Base-by-base conservation (phyloP, 2,329 filamentous ascomycete genomes). In the Niveomyces coronatus region DNA sequence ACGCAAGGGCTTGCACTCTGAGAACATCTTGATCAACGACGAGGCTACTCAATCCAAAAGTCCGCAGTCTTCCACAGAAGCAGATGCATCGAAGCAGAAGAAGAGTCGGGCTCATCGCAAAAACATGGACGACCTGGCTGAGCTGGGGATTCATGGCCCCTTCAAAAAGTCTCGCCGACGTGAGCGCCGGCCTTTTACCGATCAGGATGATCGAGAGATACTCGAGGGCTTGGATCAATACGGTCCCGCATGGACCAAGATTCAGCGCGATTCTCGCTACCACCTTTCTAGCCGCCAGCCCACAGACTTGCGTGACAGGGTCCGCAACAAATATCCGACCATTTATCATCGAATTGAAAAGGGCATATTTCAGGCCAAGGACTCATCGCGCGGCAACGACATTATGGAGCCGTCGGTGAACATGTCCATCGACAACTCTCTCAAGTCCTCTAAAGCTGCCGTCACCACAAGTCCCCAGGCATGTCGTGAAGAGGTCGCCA, bases 171-270 rank as follows among this genome's bases (percentile, higher is more conserved):
- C 76, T 0, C 64, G 68, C 33, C 68, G 77, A 19, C 69, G 77
- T 16, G 72, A 76, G 50, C 63, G 76, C 33, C 64, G 71, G 4
- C 69, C 73, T 1, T 82, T 80, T 45, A 75, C 74, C 0, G 71
- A 75, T 19, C 66, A 76, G 45, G 77, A 82, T 42, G 77, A 82
- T 48, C 61, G 60, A 20, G 71, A 77, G 45, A 81, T 81, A 31
- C 59, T 79, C 1, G 62, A 72, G 42, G 77, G 77, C 0, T 68
- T 79, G 26, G 61, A 74, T 27, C 51, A 65, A 4, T 78, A 79
- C 49, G 76, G 76, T 1, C 72, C 76, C 8, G 68, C 74, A 8
- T 81, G 77, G 76, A 78, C 75, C 36, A 74, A 71, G 52, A 81
- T 81, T 15, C 75, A 78, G 50, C 65, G 74, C 24, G 75, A 81